Conservation (phyloP, 2,329 filamentous ascomycete species). For the Magnaporthiopsis poae region DNA sequence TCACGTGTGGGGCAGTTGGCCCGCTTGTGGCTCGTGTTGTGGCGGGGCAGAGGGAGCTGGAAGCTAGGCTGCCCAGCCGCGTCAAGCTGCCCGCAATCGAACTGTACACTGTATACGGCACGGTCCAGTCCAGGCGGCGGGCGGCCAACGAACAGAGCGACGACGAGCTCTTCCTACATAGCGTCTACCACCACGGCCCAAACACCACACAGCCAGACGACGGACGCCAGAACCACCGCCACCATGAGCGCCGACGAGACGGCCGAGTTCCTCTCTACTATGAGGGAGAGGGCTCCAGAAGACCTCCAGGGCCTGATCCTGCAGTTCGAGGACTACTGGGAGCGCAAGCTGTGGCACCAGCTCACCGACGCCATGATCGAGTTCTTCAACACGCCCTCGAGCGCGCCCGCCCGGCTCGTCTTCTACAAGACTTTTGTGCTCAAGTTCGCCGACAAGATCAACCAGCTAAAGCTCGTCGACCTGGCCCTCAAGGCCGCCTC, state of each 20-base stretch:
- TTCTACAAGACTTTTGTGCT: slow-evolving; percentile 93
- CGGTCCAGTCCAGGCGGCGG: slow-evolving; percentile 1
- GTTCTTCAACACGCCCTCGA: slow-evolving; percentile 77
- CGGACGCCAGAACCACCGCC: slow-evolving; percentile 9
- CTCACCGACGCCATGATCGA: slow-evolving; percentile 79
- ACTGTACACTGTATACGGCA: not conserved
- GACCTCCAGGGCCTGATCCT: slow-evolving; percentile 82
- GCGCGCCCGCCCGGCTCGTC: slow-evolving; percentile 71
- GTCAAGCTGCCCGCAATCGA: slow-evolving; percentile 19
- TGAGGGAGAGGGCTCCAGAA: slow-evolving; percentile 77
- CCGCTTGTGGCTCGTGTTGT: too few species aligned
- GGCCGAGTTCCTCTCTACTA: slow-evolving; percentile 80
- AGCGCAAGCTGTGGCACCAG: slow-evolving; percentile 98
- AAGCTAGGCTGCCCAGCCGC: slow-evolving; percentile 34
- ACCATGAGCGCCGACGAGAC: slow-evolving; percentile 79
- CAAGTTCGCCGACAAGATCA: slow-evolving; percentile 96
- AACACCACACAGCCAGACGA: not conserved
- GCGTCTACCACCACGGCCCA: not conserved
- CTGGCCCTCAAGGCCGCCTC: slow-evolving; percentile 78
- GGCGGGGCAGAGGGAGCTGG: too few species aligned
- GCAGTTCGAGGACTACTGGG: slow-evolving; percentile 92
- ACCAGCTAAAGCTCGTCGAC: slow-evolving; percentile 92
- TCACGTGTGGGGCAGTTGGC: slow-evolving; percentile 5
- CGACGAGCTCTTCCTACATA: slow-evolving; percentile 5
- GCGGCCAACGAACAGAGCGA: not conserved